These are phyloP conservation scores for Pythium rishiriense DNA, from an alignment of 352 stramenopile species.

Conservation along the genomic window DNA sequence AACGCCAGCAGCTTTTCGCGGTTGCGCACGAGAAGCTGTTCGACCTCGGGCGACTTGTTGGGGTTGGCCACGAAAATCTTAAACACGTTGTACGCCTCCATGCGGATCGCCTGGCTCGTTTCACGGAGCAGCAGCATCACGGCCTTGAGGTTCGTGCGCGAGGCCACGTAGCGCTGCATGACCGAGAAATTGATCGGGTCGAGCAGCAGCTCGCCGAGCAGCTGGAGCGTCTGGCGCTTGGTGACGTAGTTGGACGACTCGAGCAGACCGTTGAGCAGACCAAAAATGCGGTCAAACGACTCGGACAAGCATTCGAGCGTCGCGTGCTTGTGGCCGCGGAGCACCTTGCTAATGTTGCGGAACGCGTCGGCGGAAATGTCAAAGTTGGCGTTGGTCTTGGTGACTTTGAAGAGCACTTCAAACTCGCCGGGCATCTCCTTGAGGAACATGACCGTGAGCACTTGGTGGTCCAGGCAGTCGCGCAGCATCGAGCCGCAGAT, in stretches of 20 bases:
- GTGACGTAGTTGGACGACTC: slow-evolving; percentile 31
- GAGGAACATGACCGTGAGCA: slow-evolving; percentile 61
- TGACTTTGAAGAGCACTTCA: slow-evolving; percentile 65
- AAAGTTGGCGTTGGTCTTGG: slow-evolving; percentile 80
- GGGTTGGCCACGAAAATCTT: slow-evolving; percentile 90
- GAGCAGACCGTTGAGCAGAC: slow-evolving; percentile 75
- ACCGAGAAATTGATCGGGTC: slow-evolving; percentile 1
- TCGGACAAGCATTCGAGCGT: slow-evolving; percentile 51
- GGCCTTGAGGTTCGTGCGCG: slow-evolving; percentile 52
- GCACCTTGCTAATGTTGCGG: slow-evolving; percentile 71
- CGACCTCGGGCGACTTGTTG: slow-evolving; percentile 74
- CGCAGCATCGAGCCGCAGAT: slow-evolving; percentile 81
- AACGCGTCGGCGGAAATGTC: slow-evolving; percentile 84
- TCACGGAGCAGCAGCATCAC: slow-evolving; percentile 79
- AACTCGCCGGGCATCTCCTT: slow-evolving; percentile 63
- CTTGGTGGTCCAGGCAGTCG: slow-evolving; percentile 74
- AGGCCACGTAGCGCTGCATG: slow-evolving; percentile 9
- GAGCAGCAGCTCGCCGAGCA: slow-evolving; percentile 1
- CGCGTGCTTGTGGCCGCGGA: slow-evolving; percentile 64
- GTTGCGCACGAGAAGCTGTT: slow-evolving; percentile 46
- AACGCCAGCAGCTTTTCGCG: slow-evolving; percentile 74
- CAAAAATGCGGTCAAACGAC: slow-evolving; percentile 73
- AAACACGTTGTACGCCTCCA: slow-evolving; percentile 87
- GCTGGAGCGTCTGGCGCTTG: slow-evolving; percentile 1
- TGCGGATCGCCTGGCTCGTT: slow-evolving; percentile 69